Percentiles rank a stretch among this genome's conserved stretches.
Evolutionary conservation across 1,284 basidiomycete genomes (phyloP).

Genomic region (Wallemia ichthyophaga): DNA sequence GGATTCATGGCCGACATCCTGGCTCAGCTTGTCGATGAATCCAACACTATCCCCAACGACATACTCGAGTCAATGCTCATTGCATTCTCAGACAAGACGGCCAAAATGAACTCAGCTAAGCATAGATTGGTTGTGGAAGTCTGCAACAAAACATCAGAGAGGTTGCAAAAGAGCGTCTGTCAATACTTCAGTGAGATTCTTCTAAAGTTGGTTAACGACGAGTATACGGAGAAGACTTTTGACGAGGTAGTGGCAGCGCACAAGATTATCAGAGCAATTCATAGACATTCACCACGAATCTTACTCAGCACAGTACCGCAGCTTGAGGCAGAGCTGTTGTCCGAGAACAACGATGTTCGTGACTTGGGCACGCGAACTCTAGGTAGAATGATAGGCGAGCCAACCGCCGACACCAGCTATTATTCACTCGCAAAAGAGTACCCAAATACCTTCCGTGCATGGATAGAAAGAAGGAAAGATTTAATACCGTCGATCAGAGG

Average conservation of each 20-base stretch:
- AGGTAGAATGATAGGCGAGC: conserved; percentile 45
- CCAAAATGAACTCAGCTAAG: conserved; percentile 20
- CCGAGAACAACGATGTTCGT: conserved; percentile 41
- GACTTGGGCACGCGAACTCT: conserved; percentile 50
- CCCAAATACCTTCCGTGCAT: conserved; percentile 53
- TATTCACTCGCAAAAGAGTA: conserved; percentile 41
- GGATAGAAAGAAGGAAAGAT: conserved; percentile 55
- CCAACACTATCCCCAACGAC: conserved; percentile 34
- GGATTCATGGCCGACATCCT: conserved; percentile 68
- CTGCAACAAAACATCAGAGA: conserved; percentile 52
- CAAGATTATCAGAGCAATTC: conserved; percentile 53
- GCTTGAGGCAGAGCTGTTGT: conserved; percentile 62
- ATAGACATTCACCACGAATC: conserved; percentile 45
- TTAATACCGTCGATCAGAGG: conserved; percentile 38
- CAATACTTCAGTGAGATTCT: conserved; percentile 76
- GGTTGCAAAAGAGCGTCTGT: conserved; percentile 61
- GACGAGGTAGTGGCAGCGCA: conserved; percentile 40
- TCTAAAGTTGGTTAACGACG: conserved; percentile 20
- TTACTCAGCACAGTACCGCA: conserved; percentile 73
- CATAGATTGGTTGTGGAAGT: conserved; percentile 64
- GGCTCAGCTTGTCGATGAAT: conserved; percentile 64
- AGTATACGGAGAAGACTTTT: conserved; percentile 24
- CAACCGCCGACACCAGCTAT: background rate
- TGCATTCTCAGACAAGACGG: conserved; percentile 27
- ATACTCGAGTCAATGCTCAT: conserved; percentile 54